Base-by-base conservation (phyloP, 2,329 filamentous ascomycete genomes). In the Clonostachys sp. region DNA sequence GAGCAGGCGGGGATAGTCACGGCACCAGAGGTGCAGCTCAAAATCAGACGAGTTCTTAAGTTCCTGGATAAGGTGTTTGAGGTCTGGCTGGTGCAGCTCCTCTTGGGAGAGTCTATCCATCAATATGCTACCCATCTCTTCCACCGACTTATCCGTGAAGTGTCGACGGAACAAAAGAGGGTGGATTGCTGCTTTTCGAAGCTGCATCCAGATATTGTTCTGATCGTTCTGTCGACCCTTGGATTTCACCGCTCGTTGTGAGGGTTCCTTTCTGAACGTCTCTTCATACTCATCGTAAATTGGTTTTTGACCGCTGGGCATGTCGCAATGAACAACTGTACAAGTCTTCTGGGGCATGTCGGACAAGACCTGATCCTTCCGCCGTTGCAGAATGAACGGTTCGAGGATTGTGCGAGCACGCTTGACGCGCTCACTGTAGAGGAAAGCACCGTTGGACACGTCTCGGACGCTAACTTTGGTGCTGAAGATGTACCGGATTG, bases 141-240 rank as follows among this genome's bases (percentile, higher is more conserved):
- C 75, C 6, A 96, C 81, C 48, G 77, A 86, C 34, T 78, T 73
- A 57, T 96, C 85, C 12, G 80, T 81, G 62, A 94, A 99, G 52
- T 89, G 80, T 3, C 86, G 83, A 5, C 92, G 81, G 66, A 95
- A 94, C 10, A 99, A 80, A 46, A 96, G 78, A 0, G 91, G 90
- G 59, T 99, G 94, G 41, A 96, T 89, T 1, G 94, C 89, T 4
- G 92, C 89, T 63, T 96, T 92, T 41, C 92, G 87, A 16, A 97
- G 80, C 63, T 91, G 89, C 79, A 96, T 94, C 73, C 96, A 86
- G 24, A 87, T 79, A 56, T 91, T 88, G 53, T 83, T 83, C 55
- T 77, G 72, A 48, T 82, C 78, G 45, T 75, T 78, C 41, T 70
- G 65, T 7, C 73, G 68, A 1, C 69, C 72, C 7, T 60, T 58